These are phyloP conservation scores for Ogataea thermomethanolica DNA, from an alignment of 805 yeast species.

Conservation along the genomic window DNA sequence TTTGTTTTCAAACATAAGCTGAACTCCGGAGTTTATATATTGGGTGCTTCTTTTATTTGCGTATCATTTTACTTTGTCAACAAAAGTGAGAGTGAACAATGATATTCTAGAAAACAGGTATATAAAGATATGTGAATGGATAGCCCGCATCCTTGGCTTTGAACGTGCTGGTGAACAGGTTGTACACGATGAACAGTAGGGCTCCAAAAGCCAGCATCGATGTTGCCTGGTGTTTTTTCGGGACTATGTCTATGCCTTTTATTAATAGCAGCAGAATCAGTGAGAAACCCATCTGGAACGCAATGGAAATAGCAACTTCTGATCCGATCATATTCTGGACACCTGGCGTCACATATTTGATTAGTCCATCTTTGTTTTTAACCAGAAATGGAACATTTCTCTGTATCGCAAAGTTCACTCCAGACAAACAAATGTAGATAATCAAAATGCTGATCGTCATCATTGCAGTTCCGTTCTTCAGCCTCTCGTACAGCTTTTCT, in stretches of 20 bases:
- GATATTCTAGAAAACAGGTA: slow-evolving; percentile 14
- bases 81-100: slow-evolving; percentile 68
- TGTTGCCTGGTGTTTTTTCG: slow-evolving; percentile 6
- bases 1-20: slow-evolving; percentile 63
- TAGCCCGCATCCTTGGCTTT: slow-evolving; percentile 45
- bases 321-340: slow-evolving; percentile 66
- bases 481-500: slow-evolving; percentile 34
- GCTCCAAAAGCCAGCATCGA: slow-evolving; percentile 26
- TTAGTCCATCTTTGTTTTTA: slow-evolving; percentile 44
- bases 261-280: slow-evolving; percentile 39
- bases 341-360: slow-evolving; percentile 57
- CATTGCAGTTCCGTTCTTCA: slow-evolving; percentile 16
- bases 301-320: slow-evolving; percentile 54
- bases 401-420: slow-evolving; percentile 61
- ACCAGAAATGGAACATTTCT: slow-evolving; percentile 63
- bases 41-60: slow-evolving; percentile 81
- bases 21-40: slow-evolving; percentile 58
- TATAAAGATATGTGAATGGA: slow-evolving; percentile 38
- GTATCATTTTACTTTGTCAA: slow-evolving; percentile 82
- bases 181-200: slow-evolving; percentile 37
- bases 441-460: slow-evolving; percentile 35
- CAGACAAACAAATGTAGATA: slow-evolving; percentile 50
- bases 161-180: slow-evolving; percentile 42
- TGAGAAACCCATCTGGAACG: slow-evolving; percentile 47
- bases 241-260: slow-evolving; percentile 10